Evolutionary conservation across 441 rosid species (phyloP), one percentile per base, ranked within the genome.

Genomic region (Corymbia citriodora): DNA sequence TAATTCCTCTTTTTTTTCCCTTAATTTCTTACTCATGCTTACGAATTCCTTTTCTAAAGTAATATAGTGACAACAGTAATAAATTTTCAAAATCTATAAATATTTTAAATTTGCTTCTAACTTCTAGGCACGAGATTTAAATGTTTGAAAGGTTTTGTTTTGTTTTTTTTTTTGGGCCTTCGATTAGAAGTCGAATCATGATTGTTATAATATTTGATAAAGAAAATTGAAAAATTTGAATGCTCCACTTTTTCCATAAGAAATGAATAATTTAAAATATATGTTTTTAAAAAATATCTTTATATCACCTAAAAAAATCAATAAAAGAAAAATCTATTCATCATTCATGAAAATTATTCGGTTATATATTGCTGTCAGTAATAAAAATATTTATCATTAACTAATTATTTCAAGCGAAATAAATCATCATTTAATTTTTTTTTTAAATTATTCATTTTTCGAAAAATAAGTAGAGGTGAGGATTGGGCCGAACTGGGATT

Each of bases 341-440:
- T 2, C 3, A 2, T 45, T 2, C 10, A 7, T 0, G 0, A 74
- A 74, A 6, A 19, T 40, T 6, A 4, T 79, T 48, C 3, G 10
- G 16, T 36, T 21, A 72, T 72, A 72, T 18, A 5, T 19, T 19
- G 0, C 19, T 1, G 1, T 10, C 13, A 1, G 4, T 36, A 19
- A 36, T 19, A 6, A 36, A 29, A 63, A 63, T 63, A 63, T 63
- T 29, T 63, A 1, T n/a, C 1, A n/a, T n/a, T 15, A 65, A 65
- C 0, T n/a, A 65, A 15, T n/a, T 65, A n/a, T 15, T 29, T 29
- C 0, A 65, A 65, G 4, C 1, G 10, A n/a, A 15, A 15, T 19
- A 15, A 8, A 5, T 0, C 1, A n/a, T n/a, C 8, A 15, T 65
- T n/a, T 7, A n/a, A n/a, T n/a, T n/a, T n/a, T n/a, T n/a, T n/a